These are phyloP conservation scores for Penicillium goetzii DNA, from an alignment of 495 filamentous ascomycete species.

Conservation along the genomic window DNA sequence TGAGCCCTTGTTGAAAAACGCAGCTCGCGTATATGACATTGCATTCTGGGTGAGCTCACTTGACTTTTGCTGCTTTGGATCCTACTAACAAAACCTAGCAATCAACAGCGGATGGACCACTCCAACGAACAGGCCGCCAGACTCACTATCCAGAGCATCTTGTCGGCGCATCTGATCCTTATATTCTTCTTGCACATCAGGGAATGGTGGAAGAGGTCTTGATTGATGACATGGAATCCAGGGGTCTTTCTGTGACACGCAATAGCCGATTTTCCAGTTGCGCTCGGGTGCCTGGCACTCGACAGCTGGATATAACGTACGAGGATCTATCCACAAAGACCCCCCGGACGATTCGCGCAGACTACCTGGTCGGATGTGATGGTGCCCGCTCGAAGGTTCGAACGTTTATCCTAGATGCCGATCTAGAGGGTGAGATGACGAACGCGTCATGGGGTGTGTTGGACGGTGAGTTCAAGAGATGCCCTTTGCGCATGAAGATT, in stretches of 20 bases:
- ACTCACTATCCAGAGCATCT: constrained; percentile 69
- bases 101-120: constrained; percentile 55
- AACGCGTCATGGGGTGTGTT: constrained; percentile 78
- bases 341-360: constrained; percentile 20
- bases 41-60: constrained; percentile 61
- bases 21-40: constrained; percentile 70
- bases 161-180: constrained; percentile 72
- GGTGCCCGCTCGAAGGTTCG: constrained; percentile 38
- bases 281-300: constrained; percentile 35
- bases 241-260: constrained; percentile 59
- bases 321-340: constrained; percentile 27
- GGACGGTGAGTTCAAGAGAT: constrained; percentile 52
- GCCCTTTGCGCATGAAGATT: neutral
- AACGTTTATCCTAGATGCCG: constrained; percentile 51
- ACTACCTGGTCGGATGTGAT: constrained; percentile 42
- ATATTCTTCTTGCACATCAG: constrained; percentile 73
- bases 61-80: neutral
- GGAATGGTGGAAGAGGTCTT: constrained; percentile 73
- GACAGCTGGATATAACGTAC: constrained; percentile 30
- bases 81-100: constrained; percentile 42
- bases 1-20: constrained; percentile 62
- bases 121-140: constrained; percentile 69
- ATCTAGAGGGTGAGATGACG: constrained; percentile 63
- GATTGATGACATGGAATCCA: constrained; percentile 62
- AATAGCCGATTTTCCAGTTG: constrained; percentile 61